Evolutionary conservation across 805 yeast species (phyloP).

Genomic region (Schwanniomyces occidentalis): DNA sequence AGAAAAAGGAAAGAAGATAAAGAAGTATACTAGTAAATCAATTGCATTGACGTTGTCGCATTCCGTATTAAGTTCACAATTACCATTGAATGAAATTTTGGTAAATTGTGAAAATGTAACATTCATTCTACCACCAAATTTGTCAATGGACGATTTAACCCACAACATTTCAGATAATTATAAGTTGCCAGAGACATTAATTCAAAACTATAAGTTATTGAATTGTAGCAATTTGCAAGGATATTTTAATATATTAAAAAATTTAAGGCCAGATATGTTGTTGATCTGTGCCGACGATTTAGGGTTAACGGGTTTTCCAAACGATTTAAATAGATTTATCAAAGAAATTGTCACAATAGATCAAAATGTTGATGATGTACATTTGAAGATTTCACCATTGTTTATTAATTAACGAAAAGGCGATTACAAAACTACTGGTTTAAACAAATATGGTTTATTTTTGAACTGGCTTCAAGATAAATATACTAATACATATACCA

Average conservation of each 20-base stretch:
- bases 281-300: constrained; percentile 43
- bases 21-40: constrained; percentile 28
- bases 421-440: constrained; percentile 1
- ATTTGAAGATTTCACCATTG: constrained; percentile 14
- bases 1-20: constrained; percentile 5
- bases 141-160: constrained; percentile 38
- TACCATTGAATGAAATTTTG: constrained; percentile 41
- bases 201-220: constrained; percentile 38
- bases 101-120: constrained; percentile 39
- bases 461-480: too few relatives aligned
- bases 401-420: constrained; percentile 8
- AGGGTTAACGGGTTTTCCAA: constrained; percentile 33
- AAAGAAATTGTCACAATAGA: constrained; percentile 31
- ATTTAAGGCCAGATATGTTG: constrained; percentile 41
- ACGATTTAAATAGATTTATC: constrained; percentile 39
- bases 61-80: constrained; percentile 34
- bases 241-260: constrained; percentile 38
- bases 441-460: too few relatives aligned
- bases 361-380: constrained; percentile 17
- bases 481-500: too few relatives aligned
- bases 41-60: constrained; percentile 45
- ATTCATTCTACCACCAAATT: constrained; percentile 45
- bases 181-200: constrained; percentile 23
- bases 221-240: constrained; percentile 42
- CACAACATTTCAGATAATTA: constrained; percentile 6